Evolutionary conservation across 1,139 yeast species (phyloP), one percentile per base, ranked within the genome.

Genomic region (Debaryomycetaceae sp.): DNA sequence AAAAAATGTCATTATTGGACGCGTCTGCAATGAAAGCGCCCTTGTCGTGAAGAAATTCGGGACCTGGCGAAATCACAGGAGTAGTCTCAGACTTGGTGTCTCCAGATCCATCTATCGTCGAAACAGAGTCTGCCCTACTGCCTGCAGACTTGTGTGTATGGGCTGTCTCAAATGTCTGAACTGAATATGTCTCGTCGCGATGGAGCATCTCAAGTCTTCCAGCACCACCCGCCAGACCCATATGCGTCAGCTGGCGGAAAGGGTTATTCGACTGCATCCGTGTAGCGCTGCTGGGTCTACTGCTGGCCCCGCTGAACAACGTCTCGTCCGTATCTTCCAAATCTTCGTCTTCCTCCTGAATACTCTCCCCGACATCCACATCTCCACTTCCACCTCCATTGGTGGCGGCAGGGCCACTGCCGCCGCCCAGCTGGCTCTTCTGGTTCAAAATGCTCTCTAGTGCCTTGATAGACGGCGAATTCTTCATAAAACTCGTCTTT

Each of bases 381-480:
- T 51, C 36, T 17, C 32, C 31, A 7, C 13, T 30, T 6, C 22
- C 19, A 5, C 7, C 17, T 7, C 13, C 17, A 4, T 11, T 11
- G 16, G 37, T 13, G 24, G 17, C 9, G 5, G 13, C 15, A n/a
- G 15, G 6, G 7, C 17, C 32, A 8, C 32, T 17, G 6, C 5
- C 11, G 15, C 28, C 17, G 19, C 28, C 34, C 35, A 18, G 35
- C 24, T 38, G 33, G 30, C 33, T 49, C 41, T 53, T 58, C 43
- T 63, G 65, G 41, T 65, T 70, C 37, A 78, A 59, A 16, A 75
- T 73, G 38, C 58, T 62, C 49, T 75, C 81, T 47, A 78, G 59
- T 1, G 80, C 80, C 48, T 72, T 74, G 51, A 78, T 67, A 31
- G 80, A 74, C 6, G 83, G 83, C 34, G 81, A 75, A 26, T 64